These are phyloP conservation scores for Leucoagaricus sp. DNA, from an alignment of 1,284 basidiomycete species.

Conservation along the genomic window DNA sequence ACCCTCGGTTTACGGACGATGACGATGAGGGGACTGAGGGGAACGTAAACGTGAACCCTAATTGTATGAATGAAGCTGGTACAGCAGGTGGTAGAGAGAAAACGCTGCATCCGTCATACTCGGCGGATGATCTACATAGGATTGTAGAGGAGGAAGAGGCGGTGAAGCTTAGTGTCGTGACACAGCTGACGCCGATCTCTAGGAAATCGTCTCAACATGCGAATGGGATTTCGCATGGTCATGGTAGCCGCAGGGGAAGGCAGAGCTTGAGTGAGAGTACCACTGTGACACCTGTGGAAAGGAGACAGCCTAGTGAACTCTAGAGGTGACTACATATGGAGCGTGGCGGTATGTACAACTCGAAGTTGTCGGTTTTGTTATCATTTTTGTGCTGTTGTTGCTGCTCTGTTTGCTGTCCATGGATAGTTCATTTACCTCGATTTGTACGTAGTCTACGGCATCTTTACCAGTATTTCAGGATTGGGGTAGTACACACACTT, in stretches of 20 bases:
- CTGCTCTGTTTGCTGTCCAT: background rate
- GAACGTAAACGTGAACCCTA: slow-evolving; percentile 16
- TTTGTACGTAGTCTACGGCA: slow-evolving; percentile 4
- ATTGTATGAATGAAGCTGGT: background rate
- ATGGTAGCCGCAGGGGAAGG: slow-evolving; percentile 45
- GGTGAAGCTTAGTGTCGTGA: slow-evolving; percentile 30
- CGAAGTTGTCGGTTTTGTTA: background rate
- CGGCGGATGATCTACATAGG: slow-evolving; percentile 11
- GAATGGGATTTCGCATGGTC: background rate
- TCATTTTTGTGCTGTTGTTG: background rate
- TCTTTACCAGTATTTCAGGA: background rate
- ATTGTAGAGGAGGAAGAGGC: slow-evolving; percentile 36
- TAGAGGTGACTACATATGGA: background rate
- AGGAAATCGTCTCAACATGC: slow-evolving; percentile 57
- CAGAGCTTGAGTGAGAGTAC: slow-evolving; percentile 47
- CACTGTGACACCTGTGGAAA: slow-evolving; percentile 42
- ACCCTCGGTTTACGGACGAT: slow-evolving; percentile 34
- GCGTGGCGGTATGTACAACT: no score
- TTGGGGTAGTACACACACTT: background rate
- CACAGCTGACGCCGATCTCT: slow-evolving; percentile 62
- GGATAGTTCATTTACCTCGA: background rate
- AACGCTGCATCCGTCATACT: slow-evolving; percentile 4
- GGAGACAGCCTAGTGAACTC: background rate
- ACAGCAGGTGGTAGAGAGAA: slow-evolving; percentile 8
- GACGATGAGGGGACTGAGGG: slow-evolving; percentile 29